These are phyloP conservation scores for Aspergillus sp. DNA, from an alignment of 2,329 filamentous ascomycete genomes.

Conservation along the genomic window DNA sequence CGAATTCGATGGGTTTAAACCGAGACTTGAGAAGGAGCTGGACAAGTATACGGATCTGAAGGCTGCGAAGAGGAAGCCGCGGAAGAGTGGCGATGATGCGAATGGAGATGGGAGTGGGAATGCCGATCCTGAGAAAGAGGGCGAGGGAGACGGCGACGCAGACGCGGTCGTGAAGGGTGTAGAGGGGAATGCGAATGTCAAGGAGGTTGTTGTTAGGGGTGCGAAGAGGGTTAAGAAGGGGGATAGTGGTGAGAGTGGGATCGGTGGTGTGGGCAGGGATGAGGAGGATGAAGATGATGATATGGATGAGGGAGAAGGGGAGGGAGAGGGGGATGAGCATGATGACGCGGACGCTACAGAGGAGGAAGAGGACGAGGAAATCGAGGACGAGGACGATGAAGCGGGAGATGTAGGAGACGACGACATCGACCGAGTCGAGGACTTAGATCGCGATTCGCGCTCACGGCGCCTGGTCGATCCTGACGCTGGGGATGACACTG, in stretches of 20 bases:
- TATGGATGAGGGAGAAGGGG: conserved; percentile 27
- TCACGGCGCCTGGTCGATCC: conserved; percentile 33
- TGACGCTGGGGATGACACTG: conserved; percentile 38
- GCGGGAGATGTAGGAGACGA: conserved; percentile 31
- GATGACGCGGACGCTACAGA: conserved; percentile 32
- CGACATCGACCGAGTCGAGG: conserved; percentile 45
- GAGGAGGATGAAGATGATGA: conserved; percentile 29
- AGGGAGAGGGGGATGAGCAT: conserved; percentile 32
- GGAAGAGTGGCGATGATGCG: conserved; percentile 38
- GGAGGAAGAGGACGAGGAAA: conserved; percentile 32
- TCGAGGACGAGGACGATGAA: conserved; percentile 28
- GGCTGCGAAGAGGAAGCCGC: conserved; percentile 50
- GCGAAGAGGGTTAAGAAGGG: conserved; percentile 29
- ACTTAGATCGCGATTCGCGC: conserved; percentile 37
- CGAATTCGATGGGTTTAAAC: conserved; percentile 64
- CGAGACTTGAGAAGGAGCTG: conserved; percentile 63
- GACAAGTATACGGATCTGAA: conserved; percentile 52
- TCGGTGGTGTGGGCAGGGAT: conserved; percentile 24
- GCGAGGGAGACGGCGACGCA: conserved; percentile 24
- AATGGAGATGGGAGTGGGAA: conserved; percentile 16
- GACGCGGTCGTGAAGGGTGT: conserved; percentile 21
- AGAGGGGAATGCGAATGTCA: conserved; percentile 22
- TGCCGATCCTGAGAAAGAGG: conserved; percentile 32
- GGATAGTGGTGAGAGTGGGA: conserved; percentile 24
- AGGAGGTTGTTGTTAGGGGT: conserved; percentile 29